Evolutionary conservation across 305 asterid species (phyloP).

Genomic region (Withania somnifera): DNA sequence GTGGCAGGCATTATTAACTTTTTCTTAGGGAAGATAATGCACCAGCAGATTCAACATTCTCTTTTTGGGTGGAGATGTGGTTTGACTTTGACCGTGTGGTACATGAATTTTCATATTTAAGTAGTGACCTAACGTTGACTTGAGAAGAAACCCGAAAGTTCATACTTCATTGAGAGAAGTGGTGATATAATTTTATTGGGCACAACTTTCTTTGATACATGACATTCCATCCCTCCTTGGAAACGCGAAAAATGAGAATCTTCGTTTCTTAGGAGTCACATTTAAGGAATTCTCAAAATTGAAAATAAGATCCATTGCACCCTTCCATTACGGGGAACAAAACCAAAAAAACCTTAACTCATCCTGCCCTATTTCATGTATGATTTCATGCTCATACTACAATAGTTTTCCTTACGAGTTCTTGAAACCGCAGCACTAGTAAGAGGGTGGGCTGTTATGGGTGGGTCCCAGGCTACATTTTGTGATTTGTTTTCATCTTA

Average conservation of each 20-base stretch:
- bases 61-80: background rate
- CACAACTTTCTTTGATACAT: background rate
- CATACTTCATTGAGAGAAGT: background rate
- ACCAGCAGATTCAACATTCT: background rate
- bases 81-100: background rate
- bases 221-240: background rate
- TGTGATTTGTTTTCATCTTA: background rate
- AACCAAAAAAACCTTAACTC: too few species aligned
- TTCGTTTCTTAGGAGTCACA: background rate
- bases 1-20: background rate
- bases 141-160: too few species aligned
- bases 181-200: background rate
- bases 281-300: background rate
- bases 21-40: background rate
- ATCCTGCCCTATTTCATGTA: background rate
- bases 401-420: background rate
- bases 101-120: background rate
- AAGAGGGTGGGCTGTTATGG: background rate
- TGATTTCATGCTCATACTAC: background rate
- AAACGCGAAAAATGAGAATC: background rate
- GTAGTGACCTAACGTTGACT: background rate
- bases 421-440: background rate
- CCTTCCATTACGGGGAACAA: too few species aligned
- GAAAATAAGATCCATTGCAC: background rate
- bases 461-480: background rate